Percentiles rank a stretch among this genome's conserved stretches.
Evolutionary conservation across 2,329 filamentous ascomycete species (phyloP).

Genomic region (Tolypocladium endophyticum): DNA sequence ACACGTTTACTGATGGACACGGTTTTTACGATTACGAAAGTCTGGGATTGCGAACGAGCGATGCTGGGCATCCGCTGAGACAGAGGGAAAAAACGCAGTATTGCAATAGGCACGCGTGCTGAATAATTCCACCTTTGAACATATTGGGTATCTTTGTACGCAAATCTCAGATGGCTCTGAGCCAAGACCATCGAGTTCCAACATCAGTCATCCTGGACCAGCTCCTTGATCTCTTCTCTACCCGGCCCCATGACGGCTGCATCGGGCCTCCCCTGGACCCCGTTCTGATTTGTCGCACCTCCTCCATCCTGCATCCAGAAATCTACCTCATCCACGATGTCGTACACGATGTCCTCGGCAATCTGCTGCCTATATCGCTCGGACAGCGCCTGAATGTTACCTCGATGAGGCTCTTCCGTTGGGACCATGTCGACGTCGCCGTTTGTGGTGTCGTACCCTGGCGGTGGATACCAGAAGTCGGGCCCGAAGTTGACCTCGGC

Average conservation of each 20-base stretch:
- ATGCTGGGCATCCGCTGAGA: neutral
- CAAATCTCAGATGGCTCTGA: neutral
- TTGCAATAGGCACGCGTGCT: neutral
- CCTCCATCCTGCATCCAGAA: slow-evolving; percentile 67
- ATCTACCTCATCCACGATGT: slow-evolving; percentile 90
- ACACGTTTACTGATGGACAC: neutral
- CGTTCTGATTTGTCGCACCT: slow-evolving; percentile 35
- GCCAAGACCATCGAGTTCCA: neutral
- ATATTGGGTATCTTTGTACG: slow-evolving; percentile 14
- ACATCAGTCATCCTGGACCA: slow-evolving; percentile 49
- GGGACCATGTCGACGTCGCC: slow-evolving; percentile 38
- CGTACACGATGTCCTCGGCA: slow-evolving; percentile 85
- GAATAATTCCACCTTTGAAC: neutral
- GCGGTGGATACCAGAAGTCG: slow-evolving; percentile 81
- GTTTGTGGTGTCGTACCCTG: slow-evolving; percentile 36
- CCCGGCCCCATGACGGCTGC: slow-evolving; percentile 31
- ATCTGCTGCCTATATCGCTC: slow-evolving; percentile 89
- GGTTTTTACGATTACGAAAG: neutral
- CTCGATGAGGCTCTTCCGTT: slow-evolving; percentile 10
- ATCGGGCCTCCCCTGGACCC: slow-evolving; percentile 32
- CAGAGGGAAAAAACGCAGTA: neutral
- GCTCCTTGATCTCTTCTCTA: slow-evolving; percentile 52
- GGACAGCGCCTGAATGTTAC: slow-evolving; percentile 49
- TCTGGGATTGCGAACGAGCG: neutral
- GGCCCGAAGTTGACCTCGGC: slow-evolving; percentile 92